phyloP scores from a whole-genome alignment of 2,329 filamentous ascomycete species.

The Hirsutella thompsonii region DNA sequence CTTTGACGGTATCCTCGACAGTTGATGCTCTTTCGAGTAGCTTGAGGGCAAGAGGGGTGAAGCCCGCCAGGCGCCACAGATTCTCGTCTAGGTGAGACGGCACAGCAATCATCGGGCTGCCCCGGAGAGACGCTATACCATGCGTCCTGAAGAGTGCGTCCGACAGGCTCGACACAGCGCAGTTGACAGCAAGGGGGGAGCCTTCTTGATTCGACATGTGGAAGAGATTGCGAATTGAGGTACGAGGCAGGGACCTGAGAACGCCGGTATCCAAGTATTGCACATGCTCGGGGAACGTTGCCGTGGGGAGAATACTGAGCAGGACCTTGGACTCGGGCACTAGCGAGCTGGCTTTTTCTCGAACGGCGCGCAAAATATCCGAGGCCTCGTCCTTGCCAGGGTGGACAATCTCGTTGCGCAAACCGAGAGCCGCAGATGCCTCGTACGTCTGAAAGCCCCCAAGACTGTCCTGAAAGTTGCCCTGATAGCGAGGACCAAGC shows the following conservation, averaged over 20 bases:
- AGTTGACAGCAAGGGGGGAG: constrained; percentile 75
- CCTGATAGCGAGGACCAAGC: constrained; percentile 80
- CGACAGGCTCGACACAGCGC: constrained; percentile 73
- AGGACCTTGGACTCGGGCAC: constrained; percentile 72
- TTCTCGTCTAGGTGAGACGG: constrained; percentile 85
- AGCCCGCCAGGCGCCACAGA: constrained; percentile 86
- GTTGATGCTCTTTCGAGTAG: constrained; percentile 66
- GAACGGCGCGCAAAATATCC: constrained; percentile 80
- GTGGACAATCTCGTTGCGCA: constrained; percentile 83
- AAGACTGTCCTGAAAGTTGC: constrained; percentile 93
- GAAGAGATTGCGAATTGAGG: constrained; percentile 49
- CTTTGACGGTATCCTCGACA: constrained; percentile 57
- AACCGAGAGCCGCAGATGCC: constrained; percentile 78
- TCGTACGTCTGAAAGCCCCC: constrained; percentile 94
- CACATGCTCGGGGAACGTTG: constrained; percentile 71
- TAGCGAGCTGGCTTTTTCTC: constrained; percentile 69
- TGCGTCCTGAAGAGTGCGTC: constrained; percentile 74
- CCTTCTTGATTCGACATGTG: constrained; percentile 32
- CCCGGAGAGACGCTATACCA: constrained; percentile 71
- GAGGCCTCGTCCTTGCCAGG: constrained; percentile 83
- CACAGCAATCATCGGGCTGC: constrained; percentile 66
- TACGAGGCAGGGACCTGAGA: constrained; percentile 61
- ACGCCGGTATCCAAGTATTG: constrained; percentile 66
- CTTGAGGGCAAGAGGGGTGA: constrained; percentile 72
- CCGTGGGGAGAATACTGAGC: constrained; percentile 69